Evolutionary conservation across 768 basidiomycete species (phyloP), one percentile per base, ranked within the genome.

Genomic region (Phaffia australis): DNA sequence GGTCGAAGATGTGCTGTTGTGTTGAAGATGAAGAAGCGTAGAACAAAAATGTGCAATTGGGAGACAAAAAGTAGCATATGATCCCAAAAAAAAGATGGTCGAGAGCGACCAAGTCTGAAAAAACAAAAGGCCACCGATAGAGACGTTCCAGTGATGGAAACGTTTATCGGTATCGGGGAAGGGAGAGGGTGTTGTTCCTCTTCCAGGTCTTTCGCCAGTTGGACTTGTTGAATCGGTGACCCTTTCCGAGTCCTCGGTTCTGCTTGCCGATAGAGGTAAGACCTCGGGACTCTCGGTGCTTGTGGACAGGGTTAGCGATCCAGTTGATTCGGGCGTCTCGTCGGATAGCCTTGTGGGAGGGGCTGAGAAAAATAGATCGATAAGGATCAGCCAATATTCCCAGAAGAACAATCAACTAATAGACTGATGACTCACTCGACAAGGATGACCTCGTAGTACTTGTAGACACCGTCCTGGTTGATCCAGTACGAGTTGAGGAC

Each of bases 241-340:
- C 94, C 79, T 97, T 97, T 81, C 92, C 94, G 75, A 97, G 78
- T 73, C 95, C 94, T 25, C 81, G 29, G n/a, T 87, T 89, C 82
- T 90, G 85, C 80, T 98, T 98, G 74, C 95, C 95, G 69, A 88
- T 84, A 76, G 87, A 86, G 76, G 95, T 99, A 72, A 99, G 89
- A 70, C 95, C 95, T 78, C 95, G 91, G 72, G 89, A 84, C 79
- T 99, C 95, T 75, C 95, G 86, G 76, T 87, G 89, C 81, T 97
- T 99, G 87, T 99, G 95, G 58, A 98, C 94, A 35, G 95, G 88
- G 78, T 93, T 92, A 75, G 83, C 80, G 80, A 99, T 99, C 95
- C 94, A 99, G 86, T 89, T 98, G 82, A 99, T 97, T 75, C 89
- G 85, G 71, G 95, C 81, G 77, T 99, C 93, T 71, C 93, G 89